These are phyloP conservation scores for Pythium vanterpoolii DNA, from an alignment of 352 stramenopile genomes.

Conservation along the genomic window DNA sequence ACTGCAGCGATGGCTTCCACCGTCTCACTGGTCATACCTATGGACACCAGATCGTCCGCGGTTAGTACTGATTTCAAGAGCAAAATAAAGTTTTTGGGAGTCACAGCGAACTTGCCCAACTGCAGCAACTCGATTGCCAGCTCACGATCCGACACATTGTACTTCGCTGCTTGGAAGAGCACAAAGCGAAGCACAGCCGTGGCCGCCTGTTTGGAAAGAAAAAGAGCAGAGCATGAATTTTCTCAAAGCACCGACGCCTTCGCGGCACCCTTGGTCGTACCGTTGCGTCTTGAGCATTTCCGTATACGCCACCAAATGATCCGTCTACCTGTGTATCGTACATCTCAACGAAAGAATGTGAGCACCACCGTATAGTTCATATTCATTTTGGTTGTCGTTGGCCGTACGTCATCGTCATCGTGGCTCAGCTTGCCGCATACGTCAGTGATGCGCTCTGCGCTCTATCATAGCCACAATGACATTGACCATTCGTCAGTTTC, in stretches of 20 bases:
- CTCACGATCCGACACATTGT: conserved; percentile 32
- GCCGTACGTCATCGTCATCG: not conserved
- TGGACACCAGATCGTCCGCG: not conserved
- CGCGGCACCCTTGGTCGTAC: not conserved
- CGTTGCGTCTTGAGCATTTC: not conserved
- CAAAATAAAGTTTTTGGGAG: not conserved
- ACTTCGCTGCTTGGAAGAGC: conserved; percentile 45
- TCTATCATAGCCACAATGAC: not conserved
- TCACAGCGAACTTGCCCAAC: conserved; percentile 23
- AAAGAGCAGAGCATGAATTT: not conserved
- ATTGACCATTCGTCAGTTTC: not conserved
- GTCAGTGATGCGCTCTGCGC: not conserved
- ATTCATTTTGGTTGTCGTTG: not conserved
- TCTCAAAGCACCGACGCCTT: not conserved
- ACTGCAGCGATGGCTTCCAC: conserved; percentile 26
- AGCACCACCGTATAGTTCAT: not conserved
- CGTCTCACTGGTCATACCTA: conserved; percentile 8
- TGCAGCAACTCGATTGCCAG: conserved; percentile 48
- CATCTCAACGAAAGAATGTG: not conserved
- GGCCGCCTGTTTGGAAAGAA: conserved; percentile 24
- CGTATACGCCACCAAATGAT: not conserved
- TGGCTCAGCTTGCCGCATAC: not conserved
- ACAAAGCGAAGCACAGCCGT: conserved; percentile 45
- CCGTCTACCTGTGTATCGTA: not conserved
- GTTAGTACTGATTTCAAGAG: not conserved